Evolutionary conservation across 805 yeast genomes (phyloP).

Genomic region (Saccharomycopsis sp.): DNA sequence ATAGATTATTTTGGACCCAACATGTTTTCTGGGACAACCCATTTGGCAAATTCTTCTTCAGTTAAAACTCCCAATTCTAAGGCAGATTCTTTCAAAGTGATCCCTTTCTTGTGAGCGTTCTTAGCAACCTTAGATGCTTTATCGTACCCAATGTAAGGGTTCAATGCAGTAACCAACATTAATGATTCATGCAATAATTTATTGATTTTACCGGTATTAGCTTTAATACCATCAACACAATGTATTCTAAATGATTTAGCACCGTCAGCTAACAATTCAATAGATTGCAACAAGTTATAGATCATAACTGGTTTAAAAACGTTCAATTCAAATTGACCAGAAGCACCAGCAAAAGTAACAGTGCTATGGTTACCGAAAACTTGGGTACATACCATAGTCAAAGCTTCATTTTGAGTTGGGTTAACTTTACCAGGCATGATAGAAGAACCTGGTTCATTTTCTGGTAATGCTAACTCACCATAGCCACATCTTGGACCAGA

Average conservation of each 20-base stretch:
- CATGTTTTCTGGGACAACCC: conserved; percentile 98
- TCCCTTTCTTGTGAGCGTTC: conserved; percentile 96
- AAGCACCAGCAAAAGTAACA: conserved; percentile 95
- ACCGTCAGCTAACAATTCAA: conserved; percentile 87
- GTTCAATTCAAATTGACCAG: conserved; percentile 97
- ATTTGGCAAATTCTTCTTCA: conserved; percentile 83
- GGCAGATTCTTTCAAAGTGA: conserved; percentile 92
- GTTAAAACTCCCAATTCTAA: conserved; percentile 81
- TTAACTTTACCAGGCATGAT: conserved; percentile 99
- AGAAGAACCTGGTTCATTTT: conserved; percentile 98
- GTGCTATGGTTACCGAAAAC: conserved; percentile 95
- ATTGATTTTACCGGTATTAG: conserved; percentile 80
- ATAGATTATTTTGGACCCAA: conserved; percentile 82
- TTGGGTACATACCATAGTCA: conserved; percentile 97
- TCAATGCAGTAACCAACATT: conserved; percentile 97
- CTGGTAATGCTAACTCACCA: conserved; percentile 92
- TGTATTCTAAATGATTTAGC: conserved; percentile 81
- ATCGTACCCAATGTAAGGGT: conserved; percentile 98
- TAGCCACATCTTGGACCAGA: conserved; percentile 99
- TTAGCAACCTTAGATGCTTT: conserved; percentile 96
- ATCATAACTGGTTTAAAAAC: conserved; percentile 97
- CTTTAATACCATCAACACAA: conserved; percentile 92
- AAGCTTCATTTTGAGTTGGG: conserved; percentile 98
- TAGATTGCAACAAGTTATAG: conserved; percentile 79
- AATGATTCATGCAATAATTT: conserved; percentile 88